phyloP scores from a whole-genome alignment of 495 filamentous ascomycete genomes.

The Penicillium bovifimosum region DNA sequence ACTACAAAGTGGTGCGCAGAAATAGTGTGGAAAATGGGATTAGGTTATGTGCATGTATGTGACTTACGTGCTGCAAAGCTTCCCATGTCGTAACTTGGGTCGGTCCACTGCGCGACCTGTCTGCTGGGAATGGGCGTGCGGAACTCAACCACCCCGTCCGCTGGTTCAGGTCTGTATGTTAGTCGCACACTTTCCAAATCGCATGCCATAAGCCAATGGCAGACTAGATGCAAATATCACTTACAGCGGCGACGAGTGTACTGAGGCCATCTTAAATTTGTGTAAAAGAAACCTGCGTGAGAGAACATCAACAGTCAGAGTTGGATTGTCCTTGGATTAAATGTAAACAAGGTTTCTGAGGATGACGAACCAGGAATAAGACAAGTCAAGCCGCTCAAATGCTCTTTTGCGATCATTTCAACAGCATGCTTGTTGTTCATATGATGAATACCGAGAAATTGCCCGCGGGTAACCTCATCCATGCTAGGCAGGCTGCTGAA shows the following conservation, averaged over 20 bases:
- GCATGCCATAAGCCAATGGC: no score
- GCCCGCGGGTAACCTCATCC: conserved; percentile 3
- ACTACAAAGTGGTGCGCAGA: no score
- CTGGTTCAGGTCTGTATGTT: no score
- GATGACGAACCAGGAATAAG: conserved; percentile 20
- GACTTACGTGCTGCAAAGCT: conserved; percentile 16
- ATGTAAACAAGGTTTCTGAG: no score
- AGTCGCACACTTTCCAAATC: no score
- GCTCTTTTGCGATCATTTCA: conserved; percentile 10
- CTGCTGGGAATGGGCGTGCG: conserved; percentile 8
- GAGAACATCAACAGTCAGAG: no score
- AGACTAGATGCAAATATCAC: no score
- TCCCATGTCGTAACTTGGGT: conserved; percentile 18
- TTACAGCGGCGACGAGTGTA: no score
- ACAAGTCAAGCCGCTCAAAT: conserved; percentile 9
- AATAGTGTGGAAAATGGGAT: no score
- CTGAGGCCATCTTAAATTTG: conserved; percentile 15
- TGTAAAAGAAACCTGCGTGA: conserved; percentile 19
- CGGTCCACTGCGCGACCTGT: conserved; percentile 15
- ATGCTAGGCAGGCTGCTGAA: conserved; percentile 30
- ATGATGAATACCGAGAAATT: conserved; percentile 12
- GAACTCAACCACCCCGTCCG: conserved; percentile 15
- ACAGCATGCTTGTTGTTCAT: conserved; percentile 17
- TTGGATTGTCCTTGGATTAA: no score
- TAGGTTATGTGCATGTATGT: no score